Base-by-base conservation (phyloP, 2,329 filamentous ascomycete species). In the Aureobasidium melanogenum region DNA sequence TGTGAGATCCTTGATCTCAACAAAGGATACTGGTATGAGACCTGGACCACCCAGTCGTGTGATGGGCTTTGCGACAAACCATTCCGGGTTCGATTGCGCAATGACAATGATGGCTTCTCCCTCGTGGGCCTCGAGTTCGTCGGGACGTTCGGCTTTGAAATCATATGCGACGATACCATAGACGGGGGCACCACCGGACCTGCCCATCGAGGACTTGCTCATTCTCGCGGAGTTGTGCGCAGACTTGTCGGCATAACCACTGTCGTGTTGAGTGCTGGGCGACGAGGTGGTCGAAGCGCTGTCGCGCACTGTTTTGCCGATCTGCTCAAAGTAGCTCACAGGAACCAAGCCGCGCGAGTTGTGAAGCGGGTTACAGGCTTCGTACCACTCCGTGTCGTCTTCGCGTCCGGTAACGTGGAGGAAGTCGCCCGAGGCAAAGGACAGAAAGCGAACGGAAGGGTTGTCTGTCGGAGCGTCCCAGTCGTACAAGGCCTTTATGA, bases 21-120 rank as follows among this genome's bases (percentile, higher is more conserved):
- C 90, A 73, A 96, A 97, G 0, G 92, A 95, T 34, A 97, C 93
- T 1, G 94, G 94, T 66, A 99, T 97, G 68, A 99, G 77, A 43
- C 94, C 94, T 0, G 94, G 94, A 1, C 94, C 94, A 46, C 94
- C 94, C n/a, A 99, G 81, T 66, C 94, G 84, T 64, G 92, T 93
- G 72, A 99, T 99, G n/a, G 94, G 94, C 76, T 99, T 99, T 55
- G 94, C 94, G 64, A 99, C 93, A 71, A 97, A 97, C 94, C 94
- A 99, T 75, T 99, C 94, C 5, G 93, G 91, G 70, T 97, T 97
- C 7, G 93, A 97, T 74, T 97, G 94, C 47, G 94, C 94, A 72
- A 97, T 97, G 60, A 99, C 92, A 66, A 99, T 97, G 70, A 99
- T 97, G 58, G 92, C 90, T 76, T 99, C 94, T 62, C 92, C 93